These are phyloP conservation scores for Luzula sylvatica DNA, from an alignment of 176 grass and related monocot species.

Conservation along the genomic window DNA sequence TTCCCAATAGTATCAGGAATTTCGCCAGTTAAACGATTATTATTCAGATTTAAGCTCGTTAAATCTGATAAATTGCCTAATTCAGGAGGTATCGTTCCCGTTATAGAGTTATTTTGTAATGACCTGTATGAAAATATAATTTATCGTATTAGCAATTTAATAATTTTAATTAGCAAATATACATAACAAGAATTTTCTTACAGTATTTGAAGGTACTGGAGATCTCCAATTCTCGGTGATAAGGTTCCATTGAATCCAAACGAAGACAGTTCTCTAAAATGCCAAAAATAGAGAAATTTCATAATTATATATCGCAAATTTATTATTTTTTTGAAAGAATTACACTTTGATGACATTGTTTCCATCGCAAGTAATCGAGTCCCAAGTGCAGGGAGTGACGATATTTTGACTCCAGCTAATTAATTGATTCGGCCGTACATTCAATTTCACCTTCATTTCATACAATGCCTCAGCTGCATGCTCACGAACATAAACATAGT, in stretches of 20 bases:
- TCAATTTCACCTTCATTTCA: slow-evolving; percentile 48
- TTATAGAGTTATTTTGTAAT: slow-evolving; percentile 61
- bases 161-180: no score
- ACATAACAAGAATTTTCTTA: slow-evolving; percentile 30
- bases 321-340: slow-evolving; percentile 18
- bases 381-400: slow-evolving; percentile 45
- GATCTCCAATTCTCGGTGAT: slow-evolving; percentile 52
- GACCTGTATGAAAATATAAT: slow-evolving; percentile 29
- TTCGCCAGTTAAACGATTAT: slow-evolving; percentile 51
- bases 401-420: slow-evolving; percentile 44
- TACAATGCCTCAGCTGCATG: slow-evolving; percentile 30
- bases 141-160: not conserved
- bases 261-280: slow-evolving; percentile 45
- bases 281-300: not conserved
- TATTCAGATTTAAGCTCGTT: slow-evolving; percentile 46
- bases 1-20: slow-evolving; percentile 57
- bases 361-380: slow-evolving; percentile 23
- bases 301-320: not conserved
- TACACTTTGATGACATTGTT: slow-evolving; percentile 41
- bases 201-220: slow-evolving; percentile 48
- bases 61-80: slow-evolving; percentile 66
- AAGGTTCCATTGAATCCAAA: slow-evolving; percentile 53
- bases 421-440: slow-evolving; percentile 26
- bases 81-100: slow-evolving; percentile 60
- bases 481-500: not conserved